Evolutionary conservation across 2,329 filamentous ascomycete species (phyloP), one percentile per base, ranked within the genome.

Genomic region (Cadophora gregata): DNA sequence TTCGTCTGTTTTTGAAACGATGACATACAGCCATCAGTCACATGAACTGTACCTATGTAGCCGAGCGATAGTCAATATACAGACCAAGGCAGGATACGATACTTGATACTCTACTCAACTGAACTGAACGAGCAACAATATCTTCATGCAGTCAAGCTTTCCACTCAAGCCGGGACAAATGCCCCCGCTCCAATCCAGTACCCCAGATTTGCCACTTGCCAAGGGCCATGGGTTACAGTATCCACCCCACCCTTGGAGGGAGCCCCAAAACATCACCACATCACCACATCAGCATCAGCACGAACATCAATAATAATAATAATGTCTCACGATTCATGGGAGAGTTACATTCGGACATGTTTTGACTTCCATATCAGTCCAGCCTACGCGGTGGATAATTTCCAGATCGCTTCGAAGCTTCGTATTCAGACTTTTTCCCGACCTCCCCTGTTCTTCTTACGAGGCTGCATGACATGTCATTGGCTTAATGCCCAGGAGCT

Each of bases 391-490:
- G 19, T 47, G 42, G 14, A 42, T 42, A 16, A 16, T 19, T 16
- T 2, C 38, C 38, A 42, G 38, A 42, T 42, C 12, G 38, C 38
- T 42, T 42, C 6, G 38, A 27, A 24, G 14, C 48, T 55, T 55
- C 53, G 53, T 56, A 36, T 56, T 56, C 51, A 55, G 14, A 21
- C 29, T 36, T 56, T 36, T 56, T 36, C 53, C n/a, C 53, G 31
- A 56, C 53, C 53, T 56, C 53, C 53, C 53, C 53, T 56, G 53
- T 56, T 56, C 31, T 24, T 56, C 27, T 56, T 36, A 56, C 53
- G 53, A 56, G 53, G 29, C 14, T 56, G 31, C 19, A 33, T 21
- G 21, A 24, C 10, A 24, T 36, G 53, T 24, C 21, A 56, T 56
- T 56, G 53, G 53, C 53, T 14, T 36, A 21, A 36, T 36, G 25